Base-by-base conservation (phyloP, 2,329 filamentous ascomycete genomes). In the Colletotrichum siamense region DNA sequence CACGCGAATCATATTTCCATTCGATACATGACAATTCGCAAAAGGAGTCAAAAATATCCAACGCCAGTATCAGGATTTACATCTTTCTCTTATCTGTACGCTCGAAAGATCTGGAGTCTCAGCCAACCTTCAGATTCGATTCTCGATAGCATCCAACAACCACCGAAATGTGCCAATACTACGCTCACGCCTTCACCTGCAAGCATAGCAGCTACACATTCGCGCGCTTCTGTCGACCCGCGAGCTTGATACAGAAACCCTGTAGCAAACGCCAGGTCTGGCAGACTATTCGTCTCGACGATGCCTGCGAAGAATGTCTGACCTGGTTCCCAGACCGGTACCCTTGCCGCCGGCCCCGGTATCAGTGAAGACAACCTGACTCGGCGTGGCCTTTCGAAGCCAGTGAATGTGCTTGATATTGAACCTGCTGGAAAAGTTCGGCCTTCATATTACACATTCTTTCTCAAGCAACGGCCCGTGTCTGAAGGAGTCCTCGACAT, bases 141-240 rank as follows among this genome's bases (percentile, higher is more conserved):
- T 13, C 13, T 13, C 28, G 59, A 62, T 10, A 22, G 49, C 26
- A 36, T 30, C 6, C 34, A 36, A n/a, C 15, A 18, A 30, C 18
- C 18, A 26, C 57, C 77, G 79, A 36, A 15, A 85, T 85, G 84
- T 86, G 84, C 77, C 81, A 83, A 67, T 85, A 85, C 80, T 85
- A 85, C 80, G 84, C 84, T 75, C 83, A 85, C 78, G 79, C 79
- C 49, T 84, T 84, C 79, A 76, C 78, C 65, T 85, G 84, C 82
- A 83, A 82, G 71, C 84, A 85, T 80, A 77, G 80, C 66, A 79
- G 79, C 44, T 81, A 82, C 77, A 81, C 80, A 69, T 85, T 86
- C 62, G 84, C 84, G 66, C 80, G 81, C 79, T 84, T 83, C 79
- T 86, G 84, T 79, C 78, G 78, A 26, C 79, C 82, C 3, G 84